Base-by-base conservation (phyloP, 176 grass and related monocot genomes). In the Hordeum marinum region DNA sequence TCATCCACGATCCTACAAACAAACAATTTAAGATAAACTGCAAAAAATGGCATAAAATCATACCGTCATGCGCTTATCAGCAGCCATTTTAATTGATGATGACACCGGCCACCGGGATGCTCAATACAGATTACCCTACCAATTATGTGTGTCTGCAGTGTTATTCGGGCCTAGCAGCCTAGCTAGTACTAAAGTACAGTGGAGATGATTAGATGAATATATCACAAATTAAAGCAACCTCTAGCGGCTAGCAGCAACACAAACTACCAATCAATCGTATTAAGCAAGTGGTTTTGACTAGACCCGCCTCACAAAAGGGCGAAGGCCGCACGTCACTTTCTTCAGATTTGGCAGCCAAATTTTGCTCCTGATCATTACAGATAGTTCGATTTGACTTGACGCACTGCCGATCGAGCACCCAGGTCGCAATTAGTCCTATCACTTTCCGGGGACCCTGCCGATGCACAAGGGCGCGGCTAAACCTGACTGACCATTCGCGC, bases 361-460 rank as follows among this genome's bases (percentile, higher is more conserved):
- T 54, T 10, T 10, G 68, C 15, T 36, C 81, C n/a, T 60, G 73
- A 83, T 83, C 81, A 83, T 83, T 62, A 62, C 68, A 74, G 20
- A 83, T 59, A 50, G 5, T 58, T 29, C 17, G 50, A 72, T 21
- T 31, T n/a, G 66, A 72, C 80, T 3, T 1, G 2, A 18, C 14
- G 21, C 50, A 71, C 45, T 25, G 27, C 41, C 12, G 6, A 54
- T 17, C 17, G 1, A 48, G 45, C 20, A 69, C 34, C 48, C 1
- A 71, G 20, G 67, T 71, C n/a, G 32, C 41, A 12, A 31, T 27
- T 35, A 69, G 8, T 39, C 50, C 17, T 55, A 34, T 67, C 1
- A 7, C 25, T 34, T 29, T 9, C 14, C 5, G 0, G 4, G 18
- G 26, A 21, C 45, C 46, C 1, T 75, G 45, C 14, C 2, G 0